Conservation (phyloP, 2,329 filamentous ascomycete species). For the Eutypella sp. region DNA sequence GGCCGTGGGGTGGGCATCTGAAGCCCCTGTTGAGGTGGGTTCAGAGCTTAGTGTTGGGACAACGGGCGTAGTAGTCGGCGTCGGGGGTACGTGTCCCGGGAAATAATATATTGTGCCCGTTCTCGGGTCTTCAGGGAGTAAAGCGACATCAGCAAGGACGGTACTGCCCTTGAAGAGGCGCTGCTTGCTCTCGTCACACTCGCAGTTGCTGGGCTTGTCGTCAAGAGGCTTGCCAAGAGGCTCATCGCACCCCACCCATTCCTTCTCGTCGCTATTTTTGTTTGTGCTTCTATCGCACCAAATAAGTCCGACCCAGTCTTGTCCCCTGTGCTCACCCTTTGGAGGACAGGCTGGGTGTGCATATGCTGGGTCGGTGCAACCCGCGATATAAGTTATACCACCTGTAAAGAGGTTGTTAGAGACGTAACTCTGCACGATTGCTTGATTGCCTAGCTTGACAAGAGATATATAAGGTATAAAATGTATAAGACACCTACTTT, state of each 20-base stretch:
- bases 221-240: background rate
- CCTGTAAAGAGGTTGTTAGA: too few relatives aligned
- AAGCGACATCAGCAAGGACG: background rate
- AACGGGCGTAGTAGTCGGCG: background rate
- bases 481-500: background rate
- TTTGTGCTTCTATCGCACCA: background rate
- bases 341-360: background rate
- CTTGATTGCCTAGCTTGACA: background rate
- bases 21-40: background rate
- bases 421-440: background rate
- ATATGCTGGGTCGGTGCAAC: background rate
- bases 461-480: background rate
- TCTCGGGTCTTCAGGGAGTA: background rate
- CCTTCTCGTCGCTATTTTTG: background rate
- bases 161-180: background rate
- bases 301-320: background rate
- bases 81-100: background rate
- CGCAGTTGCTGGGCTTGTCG: background rate
- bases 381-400: background rate
- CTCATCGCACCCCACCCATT: background rate
- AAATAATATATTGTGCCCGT: background rate
- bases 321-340: background rate
- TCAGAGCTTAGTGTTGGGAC: background rate
- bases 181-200: background rate
- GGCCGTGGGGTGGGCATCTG: too few relatives aligned